These are phyloP conservation scores for Lasiosphaeria ovina DNA, from an alignment of 495 filamentous ascomycete species.

Conservation along the genomic window DNA sequence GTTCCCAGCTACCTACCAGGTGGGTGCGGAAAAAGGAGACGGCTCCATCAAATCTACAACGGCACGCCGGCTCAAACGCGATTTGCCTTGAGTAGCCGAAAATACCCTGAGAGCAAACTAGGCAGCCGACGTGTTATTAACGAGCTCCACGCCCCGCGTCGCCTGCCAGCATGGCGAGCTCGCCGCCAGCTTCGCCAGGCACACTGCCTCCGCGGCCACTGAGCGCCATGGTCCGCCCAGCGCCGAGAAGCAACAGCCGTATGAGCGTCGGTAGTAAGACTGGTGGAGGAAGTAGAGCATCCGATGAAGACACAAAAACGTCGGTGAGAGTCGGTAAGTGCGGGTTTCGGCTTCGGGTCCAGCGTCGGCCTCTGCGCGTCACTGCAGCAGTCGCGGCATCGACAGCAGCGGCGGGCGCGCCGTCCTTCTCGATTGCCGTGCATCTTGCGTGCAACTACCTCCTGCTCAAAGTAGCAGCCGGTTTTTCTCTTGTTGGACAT, in stretches of 20 bases:
- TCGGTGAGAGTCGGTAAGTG: constrained; percentile 99
- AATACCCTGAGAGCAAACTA: too few relatives aligned
- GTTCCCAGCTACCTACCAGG: too few relatives aligned
- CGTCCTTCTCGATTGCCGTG: constrained; percentile 18
- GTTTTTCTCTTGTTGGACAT: constrained; percentile 6
- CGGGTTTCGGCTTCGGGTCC: too few relatives aligned
- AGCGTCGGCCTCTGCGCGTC: too few relatives aligned
- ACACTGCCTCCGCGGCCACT: constrained; percentile 65
- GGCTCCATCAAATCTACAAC: background rate
- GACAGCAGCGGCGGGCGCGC: background rate
- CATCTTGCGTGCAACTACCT: constrained; percentile 21
- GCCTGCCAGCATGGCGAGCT: constrained; percentile 50
- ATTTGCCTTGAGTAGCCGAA: too few relatives aligned
- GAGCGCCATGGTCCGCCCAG: constrained; percentile 80
- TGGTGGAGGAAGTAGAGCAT: constrained; percentile 78
- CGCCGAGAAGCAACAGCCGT: constrained; percentile 77
- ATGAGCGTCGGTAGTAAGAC: constrained; percentile 82
- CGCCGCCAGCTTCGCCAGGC: constrained; percentile 54
- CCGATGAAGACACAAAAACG: constrained; percentile 90
- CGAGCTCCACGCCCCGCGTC: constrained; percentile 22
- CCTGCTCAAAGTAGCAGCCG: background rate
- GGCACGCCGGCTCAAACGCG: background rate
- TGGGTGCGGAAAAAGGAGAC: too few relatives aligned
- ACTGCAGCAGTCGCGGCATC: too few relatives aligned
- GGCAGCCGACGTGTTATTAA: constrained; percentile 18